A percentile compares a stretch with the other conserved stretches of the same genome.
These are phyloP conservation scores for Aphanocladium album DNA, from an alignment of 2,329 filamentous ascomycete species.

Conservation along the genomic window DNA sequence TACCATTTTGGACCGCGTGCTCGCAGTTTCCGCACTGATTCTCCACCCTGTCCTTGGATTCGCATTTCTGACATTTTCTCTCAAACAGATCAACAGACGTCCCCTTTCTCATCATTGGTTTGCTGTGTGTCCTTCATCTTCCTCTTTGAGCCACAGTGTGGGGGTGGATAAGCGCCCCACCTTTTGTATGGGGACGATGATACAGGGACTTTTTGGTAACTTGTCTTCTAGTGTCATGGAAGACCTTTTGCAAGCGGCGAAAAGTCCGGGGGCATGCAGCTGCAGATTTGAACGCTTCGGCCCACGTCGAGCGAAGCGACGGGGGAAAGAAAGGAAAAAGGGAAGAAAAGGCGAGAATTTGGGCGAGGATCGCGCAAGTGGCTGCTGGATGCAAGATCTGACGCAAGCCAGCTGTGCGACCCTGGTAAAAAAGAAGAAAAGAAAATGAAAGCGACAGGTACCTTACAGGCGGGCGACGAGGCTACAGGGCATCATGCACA, in stretches of 20 bases:
- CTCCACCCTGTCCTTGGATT: too few relatives aligned
- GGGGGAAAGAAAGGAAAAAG: not conserved
- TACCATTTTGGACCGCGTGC: too few relatives aligned
- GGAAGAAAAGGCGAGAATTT: too few relatives aligned
- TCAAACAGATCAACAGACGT: too few relatives aligned
- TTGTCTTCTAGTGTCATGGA: not conserved
- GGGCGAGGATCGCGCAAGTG: not conserved
- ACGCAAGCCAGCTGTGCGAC: not conserved
- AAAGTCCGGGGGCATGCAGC: not conserved
- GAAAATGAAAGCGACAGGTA: not conserved
- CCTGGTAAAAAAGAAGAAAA: not conserved
- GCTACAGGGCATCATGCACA: too few relatives aligned
- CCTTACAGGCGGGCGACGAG: not conserved
- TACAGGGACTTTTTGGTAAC: not conserved
- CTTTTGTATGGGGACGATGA: not conserved
- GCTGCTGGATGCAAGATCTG: not conserved
- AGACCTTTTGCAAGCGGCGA: not conserved
- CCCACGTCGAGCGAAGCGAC: not conserved
- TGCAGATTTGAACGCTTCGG: not conserved
- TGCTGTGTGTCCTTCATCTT: not conserved
- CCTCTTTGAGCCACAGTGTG: not conserved
- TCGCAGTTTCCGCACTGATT: too few relatives aligned
- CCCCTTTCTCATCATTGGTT: not conserved
- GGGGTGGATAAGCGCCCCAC: not conserved
- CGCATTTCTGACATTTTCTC: too few relatives aligned